A percentile compares a stretch with the other conserved stretches of the same genome.
Evolutionary conservation across 306 rosid genomes (phyloP).

Genomic region (Prunus armeniaca): DNA sequence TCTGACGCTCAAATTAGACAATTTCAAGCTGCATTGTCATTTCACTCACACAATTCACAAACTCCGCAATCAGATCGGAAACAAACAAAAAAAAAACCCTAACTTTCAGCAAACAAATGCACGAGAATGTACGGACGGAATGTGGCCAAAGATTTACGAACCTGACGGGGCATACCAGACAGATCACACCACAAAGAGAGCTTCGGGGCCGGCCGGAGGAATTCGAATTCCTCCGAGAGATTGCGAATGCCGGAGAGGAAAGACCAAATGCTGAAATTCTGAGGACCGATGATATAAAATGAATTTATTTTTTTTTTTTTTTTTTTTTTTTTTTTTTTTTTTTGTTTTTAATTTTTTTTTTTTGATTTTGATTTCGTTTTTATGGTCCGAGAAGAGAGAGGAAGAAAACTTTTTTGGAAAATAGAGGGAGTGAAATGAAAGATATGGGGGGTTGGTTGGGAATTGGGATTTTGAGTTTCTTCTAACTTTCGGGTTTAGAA

Average conservation of each 20-base stretch:
- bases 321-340: not conserved
- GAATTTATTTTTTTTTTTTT: not conserved
- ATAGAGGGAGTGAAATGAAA: conserved; percentile 13
- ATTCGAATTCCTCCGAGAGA: conserved; percentile 14
- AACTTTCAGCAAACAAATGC: conserved; percentile 4
- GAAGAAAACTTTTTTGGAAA: not conserved
- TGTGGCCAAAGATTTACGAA: not conserved
- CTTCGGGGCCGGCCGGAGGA: conserved; percentile 19
- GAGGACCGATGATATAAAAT: conserved; percentile 24
- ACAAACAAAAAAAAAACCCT: conserved; percentile 4
- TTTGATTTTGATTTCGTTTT: not conserved
- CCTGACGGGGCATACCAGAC: conserved; percentile 6
- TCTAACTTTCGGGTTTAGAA: not conserved
- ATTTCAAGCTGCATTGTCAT: conserved; percentile 36
- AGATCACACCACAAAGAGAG: not conserved
- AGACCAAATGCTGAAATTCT: conserved; percentile 12
- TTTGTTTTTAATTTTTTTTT: not conserved
- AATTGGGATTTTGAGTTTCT: not conserved
- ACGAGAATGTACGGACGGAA: not conserved
- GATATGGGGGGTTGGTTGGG: not conserved
- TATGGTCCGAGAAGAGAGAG: not conserved
- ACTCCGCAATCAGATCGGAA: conserved; percentile 20
- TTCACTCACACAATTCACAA: conserved; percentile 4
- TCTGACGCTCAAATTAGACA: conserved; percentile 1
- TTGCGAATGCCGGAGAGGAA: conserved; percentile 10